A percentile compares a stretch with the other conserved stretches of the same genome.
phyloP scores from a whole-genome alignment of 176 grass and related monocot genomes.

The Miscanthus lutarioriparius region DNA sequence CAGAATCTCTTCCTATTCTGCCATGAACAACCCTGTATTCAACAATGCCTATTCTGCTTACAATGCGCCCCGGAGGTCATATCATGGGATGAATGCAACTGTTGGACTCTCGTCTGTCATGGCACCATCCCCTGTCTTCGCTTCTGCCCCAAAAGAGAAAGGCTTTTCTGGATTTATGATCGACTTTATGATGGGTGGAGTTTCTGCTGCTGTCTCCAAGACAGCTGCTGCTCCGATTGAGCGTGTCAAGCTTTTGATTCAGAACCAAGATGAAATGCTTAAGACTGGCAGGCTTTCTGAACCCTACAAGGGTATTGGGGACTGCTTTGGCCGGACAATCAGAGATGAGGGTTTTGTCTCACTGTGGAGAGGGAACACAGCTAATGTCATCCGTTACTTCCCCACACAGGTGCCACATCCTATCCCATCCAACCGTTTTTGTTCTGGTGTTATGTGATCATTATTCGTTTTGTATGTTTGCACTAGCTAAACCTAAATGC shows the following conservation, averaged over 20 bases:
- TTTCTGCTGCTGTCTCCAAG: conserved; percentile 69
- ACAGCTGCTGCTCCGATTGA: conserved; percentile 68
- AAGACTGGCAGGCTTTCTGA: conserved; percentile 57
- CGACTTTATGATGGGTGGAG: conserved; percentile 66
- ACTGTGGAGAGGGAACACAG: conserved; percentile 73
- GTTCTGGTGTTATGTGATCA: not conserved
- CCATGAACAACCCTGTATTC: conserved; percentile 31
- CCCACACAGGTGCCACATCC: conserved; percentile 51
- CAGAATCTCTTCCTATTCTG: conserved; percentile 36
- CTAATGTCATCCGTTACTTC: conserved; percentile 75
- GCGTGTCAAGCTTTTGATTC: conserved; percentile 73
- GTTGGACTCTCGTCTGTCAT: conserved; percentile 25
- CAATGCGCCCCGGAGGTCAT: conserved; percentile 14
- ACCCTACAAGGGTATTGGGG: conserved; percentile 59
- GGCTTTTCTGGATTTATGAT: conserved; percentile 62
- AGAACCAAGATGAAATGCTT: conserved; percentile 71
- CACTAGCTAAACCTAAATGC: not conserved
- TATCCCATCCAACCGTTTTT: not conserved
- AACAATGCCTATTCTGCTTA: conserved; percentile 27
- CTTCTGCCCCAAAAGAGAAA: conserved; percentile 54
- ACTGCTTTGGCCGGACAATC: conserved; percentile 53
- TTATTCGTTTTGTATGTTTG: not conserved
- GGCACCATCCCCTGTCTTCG: conserved; percentile 42
- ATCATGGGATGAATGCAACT: conserved; percentile 24
- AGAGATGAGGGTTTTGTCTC: conserved; percentile 58